phyloP scores from a whole-genome alignment of 2,329 filamentous ascomycete species.

The Thyridium curvatum region DNA sequence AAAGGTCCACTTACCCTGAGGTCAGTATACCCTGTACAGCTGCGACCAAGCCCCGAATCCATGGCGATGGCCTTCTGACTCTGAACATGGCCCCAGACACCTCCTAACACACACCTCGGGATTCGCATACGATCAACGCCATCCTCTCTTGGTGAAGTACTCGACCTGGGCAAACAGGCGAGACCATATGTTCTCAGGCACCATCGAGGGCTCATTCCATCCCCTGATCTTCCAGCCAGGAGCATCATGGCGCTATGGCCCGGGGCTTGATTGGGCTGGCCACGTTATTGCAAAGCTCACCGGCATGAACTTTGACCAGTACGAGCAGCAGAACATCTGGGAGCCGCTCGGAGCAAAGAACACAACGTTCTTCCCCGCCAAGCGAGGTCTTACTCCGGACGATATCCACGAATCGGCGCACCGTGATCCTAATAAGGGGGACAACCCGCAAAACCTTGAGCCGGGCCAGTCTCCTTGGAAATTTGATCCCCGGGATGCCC shows the following conservation, averaged over 20 bases:
- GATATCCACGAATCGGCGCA: no score
- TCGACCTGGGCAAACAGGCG: no score
- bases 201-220: conserved; percentile 9
- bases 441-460: conserved; percentile 22
- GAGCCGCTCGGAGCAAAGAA: conserved; percentile 20
- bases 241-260: conserved; percentile 11
- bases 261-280: conserved; percentile 11
- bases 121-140: no score
- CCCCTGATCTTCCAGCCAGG: conserved; percentile 12
- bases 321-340: conserved; percentile 7
- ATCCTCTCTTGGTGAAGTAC: no score
- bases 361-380: conserved; percentile 30
- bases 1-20: no score
- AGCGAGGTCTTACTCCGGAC: conserved; percentile 7
- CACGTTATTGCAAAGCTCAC: conserved; percentile 7
- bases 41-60: no score
- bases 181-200: background rate
- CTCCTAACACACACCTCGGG: no score
- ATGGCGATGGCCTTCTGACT: no score
- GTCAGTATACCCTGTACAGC: no score
- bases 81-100: no score
- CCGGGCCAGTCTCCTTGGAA: no score
- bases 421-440: conserved; percentile 17
- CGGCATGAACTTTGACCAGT: conserved; percentile 6
- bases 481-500: conserved; percentile 14